Percentiles rank a stretch among this genome's conserved stretches.
phyloP scores from a whole-genome alignment of 129 eudicot genomes.

The Lonicera japonica region DNA sequence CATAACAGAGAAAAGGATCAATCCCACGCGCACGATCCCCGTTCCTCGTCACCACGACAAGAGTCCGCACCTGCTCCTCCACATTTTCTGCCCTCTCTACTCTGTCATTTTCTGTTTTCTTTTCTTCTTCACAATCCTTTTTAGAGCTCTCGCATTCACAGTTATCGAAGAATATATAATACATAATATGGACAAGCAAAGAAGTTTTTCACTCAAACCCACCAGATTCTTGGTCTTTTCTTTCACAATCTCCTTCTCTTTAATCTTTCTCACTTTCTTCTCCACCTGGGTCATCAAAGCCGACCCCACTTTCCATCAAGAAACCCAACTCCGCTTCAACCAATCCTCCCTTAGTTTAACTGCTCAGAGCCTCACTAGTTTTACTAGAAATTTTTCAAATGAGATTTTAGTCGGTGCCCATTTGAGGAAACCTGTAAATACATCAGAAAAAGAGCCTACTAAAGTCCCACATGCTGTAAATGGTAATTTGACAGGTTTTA shows the following conservation, averaged over 20 bases:
- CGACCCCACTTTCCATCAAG: conserved; percentile 26
- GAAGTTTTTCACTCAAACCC: conserved; percentile 58
- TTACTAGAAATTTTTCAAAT: conserved; percentile 21
- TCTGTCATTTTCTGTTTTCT: neutral
- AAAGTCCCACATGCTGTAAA: conserved; percentile 17
- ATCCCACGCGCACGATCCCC: too few species aligned
- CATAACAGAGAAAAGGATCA: too few species aligned
- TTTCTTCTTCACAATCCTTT: neutral
- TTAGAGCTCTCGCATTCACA: neutral
- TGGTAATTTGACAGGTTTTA: neutral
- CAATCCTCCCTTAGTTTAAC: conserved; percentile 8
- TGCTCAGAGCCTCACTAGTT: conserved; percentile 20
- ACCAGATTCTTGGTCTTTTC: conserved; percentile 52
- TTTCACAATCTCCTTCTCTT: conserved; percentile 42
- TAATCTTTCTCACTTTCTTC: conserved; percentile 39
- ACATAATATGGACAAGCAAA: conserved; percentile 57
- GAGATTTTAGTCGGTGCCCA: conserved; percentile 30
- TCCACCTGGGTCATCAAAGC: conserved; percentile 49
- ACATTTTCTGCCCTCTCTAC: conserved; percentile 6
- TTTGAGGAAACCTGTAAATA: conserved; percentile 27
- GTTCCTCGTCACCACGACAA: too few species aligned
- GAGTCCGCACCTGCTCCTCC: too few species aligned
- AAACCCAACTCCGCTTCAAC: conserved; percentile 33
- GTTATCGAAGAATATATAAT: neutral
- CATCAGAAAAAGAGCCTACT: conserved; percentile 24